phyloP scores from a whole-genome alignment of 305 asterid genomes.

The Withania somnifera region DNA sequence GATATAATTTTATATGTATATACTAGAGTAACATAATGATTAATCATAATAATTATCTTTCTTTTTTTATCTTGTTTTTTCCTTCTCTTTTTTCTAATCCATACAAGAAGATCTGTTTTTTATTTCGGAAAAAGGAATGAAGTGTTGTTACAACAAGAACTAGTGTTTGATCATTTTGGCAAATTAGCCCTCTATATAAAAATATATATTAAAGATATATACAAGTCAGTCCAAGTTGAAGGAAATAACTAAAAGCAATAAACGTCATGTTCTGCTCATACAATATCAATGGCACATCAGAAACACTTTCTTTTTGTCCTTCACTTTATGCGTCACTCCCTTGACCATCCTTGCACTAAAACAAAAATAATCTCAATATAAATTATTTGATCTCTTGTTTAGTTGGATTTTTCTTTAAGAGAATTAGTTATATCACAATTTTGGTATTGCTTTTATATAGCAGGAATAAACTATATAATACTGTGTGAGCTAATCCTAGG shows the following conservation, averaged over 20 bases:
- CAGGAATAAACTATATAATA: background rate
- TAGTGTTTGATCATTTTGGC: background rate
- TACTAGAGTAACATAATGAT: no score
- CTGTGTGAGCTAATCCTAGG: background rate
- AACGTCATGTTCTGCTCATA: background rate
- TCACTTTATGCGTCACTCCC: background rate
- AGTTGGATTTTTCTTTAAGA: background rate
- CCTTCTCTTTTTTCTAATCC: background rate
- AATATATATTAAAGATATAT: background rate
- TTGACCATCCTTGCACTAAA: background rate
- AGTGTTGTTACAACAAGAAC: background rate
- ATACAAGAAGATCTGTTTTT: background rate
- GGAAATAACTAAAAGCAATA: background rate
- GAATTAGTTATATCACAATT: background rate
- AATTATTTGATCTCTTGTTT: background rate
- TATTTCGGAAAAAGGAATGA: background rate
- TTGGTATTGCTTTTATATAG: background rate
- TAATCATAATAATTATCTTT: background rate
- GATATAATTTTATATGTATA: no score
- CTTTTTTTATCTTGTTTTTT: background rate
- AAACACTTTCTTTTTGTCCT: background rate
- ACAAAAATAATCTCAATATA: background rate
- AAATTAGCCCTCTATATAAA: background rate
- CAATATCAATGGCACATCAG: background rate
- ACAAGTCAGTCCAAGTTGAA: background rate